phyloP scores from a whole-genome alignment of 2,329 filamentous ascomycete species.

The Talaromyces sp. region DNA sequence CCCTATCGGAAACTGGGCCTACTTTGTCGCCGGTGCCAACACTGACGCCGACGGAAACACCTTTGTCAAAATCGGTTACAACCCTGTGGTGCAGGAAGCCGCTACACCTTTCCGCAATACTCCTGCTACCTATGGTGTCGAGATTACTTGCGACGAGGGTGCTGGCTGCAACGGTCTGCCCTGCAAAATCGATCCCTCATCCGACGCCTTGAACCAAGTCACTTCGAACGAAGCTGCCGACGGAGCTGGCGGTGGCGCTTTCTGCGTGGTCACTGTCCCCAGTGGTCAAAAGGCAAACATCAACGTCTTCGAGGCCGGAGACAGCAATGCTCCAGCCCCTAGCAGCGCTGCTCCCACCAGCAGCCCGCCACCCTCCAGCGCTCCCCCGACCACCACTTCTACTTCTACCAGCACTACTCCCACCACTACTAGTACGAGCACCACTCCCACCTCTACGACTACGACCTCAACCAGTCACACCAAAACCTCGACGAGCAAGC shows the following conservation, averaged over 20 bases:
- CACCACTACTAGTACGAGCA: conserved; percentile 11
- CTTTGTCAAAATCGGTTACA: conserved; percentile 71
- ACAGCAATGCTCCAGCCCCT: conserved; percentile 1
- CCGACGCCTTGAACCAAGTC: conserved; percentile 53
- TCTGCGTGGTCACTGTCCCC: conserved; percentile 71
- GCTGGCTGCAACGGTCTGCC: conserved; percentile 66
- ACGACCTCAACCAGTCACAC: conserved; percentile 6
- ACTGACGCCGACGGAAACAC: conserved; percentile 59
- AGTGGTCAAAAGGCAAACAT: conserved; percentile 62
- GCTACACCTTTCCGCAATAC: conserved; percentile 48
- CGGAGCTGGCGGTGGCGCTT: conserved; percentile 63
- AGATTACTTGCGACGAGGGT: conserved; percentile 59
- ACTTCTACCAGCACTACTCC: conserved; percentile 2
- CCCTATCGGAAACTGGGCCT: conserved; percentile 68
- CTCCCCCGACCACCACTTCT: conserved; percentile 7
- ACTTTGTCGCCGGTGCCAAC: conserved; percentile 72
- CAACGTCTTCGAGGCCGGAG: conserved; percentile 50
- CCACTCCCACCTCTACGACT: conserved; percentile 14
- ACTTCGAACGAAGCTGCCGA: conserved; percentile 46
- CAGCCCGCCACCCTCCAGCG: conserved; percentile 5
- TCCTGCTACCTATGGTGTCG: conserved; percentile 61
- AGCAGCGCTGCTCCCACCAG: conserved; percentile 8
- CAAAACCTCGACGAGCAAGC: conserved; percentile 14
- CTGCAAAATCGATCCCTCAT: conserved; percentile 62
- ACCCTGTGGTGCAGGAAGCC: conserved; percentile 62